These are phyloP conservation scores for Gynostemma pentaphyllum DNA, from an alignment of 306 rosid genomes.

Conservation along the genomic window DNA sequence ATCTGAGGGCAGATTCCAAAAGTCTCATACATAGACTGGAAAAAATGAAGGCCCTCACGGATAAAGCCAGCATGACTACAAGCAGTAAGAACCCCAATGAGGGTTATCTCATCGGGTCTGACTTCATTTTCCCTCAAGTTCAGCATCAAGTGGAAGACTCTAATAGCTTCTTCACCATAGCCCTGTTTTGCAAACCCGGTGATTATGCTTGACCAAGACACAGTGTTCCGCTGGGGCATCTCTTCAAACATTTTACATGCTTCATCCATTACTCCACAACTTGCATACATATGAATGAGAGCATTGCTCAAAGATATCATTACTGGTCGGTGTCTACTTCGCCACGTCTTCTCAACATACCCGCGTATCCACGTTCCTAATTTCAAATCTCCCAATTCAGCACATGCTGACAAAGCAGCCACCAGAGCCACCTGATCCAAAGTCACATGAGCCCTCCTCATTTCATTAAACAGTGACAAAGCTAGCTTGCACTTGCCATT, in stretches of 20 bases:
- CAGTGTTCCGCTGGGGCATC: constrained; percentile 42
- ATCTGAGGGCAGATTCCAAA: constrained; percentile 48
- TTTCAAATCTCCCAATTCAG: constrained; percentile 49
- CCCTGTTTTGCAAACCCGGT: constrained; percentile 64
- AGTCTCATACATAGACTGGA: constrained; percentile 38
- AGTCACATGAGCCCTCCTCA: constrained; percentile 47
- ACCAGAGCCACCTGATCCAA: constrained; percentile 54
- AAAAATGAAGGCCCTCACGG: constrained; percentile 39
- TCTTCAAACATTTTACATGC: constrained; percentile 37
- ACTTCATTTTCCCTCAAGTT: constrained; percentile 23
- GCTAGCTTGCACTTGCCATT: constrained; percentile 39
- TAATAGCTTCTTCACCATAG: constrained; percentile 54
- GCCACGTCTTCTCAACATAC: constrained; percentile 26
- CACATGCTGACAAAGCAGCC: constrained; percentile 59
- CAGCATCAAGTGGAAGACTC: constrained; percentile 41
- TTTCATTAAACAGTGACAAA: constrained; percentile 42
- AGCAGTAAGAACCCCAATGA: constrained; percentile 62
- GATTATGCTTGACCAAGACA: constrained; percentile 73
- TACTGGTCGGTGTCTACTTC: constrained; percentile 11
- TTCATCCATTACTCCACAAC: constrained; percentile 48
- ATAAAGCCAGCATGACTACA: constrained; percentile 74
- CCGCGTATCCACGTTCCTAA: constrained; percentile 63
- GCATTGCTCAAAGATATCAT: constrained; percentile 52
- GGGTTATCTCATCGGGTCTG: constrained; percentile 60
- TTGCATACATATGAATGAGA: constrained; percentile 72